Conservation (phyloP, 306 rosid species). For the Malus fusca region DNA sequence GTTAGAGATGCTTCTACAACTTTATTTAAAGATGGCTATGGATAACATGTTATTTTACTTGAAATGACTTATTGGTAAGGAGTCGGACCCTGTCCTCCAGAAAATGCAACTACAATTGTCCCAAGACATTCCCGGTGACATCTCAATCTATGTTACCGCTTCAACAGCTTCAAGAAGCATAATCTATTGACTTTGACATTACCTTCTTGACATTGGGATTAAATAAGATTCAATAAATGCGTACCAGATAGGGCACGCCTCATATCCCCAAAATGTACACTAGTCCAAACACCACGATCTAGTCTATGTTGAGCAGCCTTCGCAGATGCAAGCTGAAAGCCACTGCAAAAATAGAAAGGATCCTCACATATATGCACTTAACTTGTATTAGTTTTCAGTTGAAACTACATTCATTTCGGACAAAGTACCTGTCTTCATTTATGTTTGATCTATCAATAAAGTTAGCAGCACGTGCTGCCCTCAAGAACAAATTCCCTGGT, state of each 20-base stretch:
- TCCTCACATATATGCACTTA: background rate
- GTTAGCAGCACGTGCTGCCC: too few relatives aligned
- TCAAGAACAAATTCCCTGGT: too few relatives aligned
- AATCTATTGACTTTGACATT: background rate
- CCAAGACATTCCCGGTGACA: background rate
- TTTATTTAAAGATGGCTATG: background rate
- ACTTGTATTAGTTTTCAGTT: background rate
- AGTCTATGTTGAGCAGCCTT: slow-evolving; percentile 73
- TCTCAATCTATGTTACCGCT: background rate
- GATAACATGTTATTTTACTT: background rate
- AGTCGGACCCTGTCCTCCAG: background rate
- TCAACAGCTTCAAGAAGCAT: background rate
- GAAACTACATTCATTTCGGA: slow-evolving; percentile 2
- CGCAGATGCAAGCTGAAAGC: slow-evolving; percentile 81
- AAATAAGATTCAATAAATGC: background rate
- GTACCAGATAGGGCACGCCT: slow-evolving; percentile 35
- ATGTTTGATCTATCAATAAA: slow-evolving; percentile 34
- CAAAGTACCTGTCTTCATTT: slow-evolving; percentile 60
- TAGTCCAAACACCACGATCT: too few relatives aligned
- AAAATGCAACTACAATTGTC: background rate
- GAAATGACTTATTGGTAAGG: background rate
- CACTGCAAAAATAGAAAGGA: slow-evolving; percentile 40
- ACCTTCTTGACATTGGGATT: too few relatives aligned
- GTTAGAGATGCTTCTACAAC: too few relatives aligned
- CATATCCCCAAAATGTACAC: too few relatives aligned